Base-by-base conservation (phyloP, 805 yeast genomes). In the Candida multigemmis region DNA sequence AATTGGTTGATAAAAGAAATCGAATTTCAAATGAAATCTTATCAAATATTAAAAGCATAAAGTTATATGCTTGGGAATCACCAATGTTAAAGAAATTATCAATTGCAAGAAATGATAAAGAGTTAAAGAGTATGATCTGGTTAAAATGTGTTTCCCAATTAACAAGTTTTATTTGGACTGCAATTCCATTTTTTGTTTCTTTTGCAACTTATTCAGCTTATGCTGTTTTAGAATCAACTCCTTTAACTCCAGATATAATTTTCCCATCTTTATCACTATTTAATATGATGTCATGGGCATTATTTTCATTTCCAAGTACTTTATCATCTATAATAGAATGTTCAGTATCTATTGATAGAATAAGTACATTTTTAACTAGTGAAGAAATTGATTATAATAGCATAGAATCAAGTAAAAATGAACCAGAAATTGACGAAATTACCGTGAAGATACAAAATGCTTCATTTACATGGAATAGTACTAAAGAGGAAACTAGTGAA, bases 211-310 rank as follows among this genome's bases (percentile, higher is more conserved):
- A 77, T 51, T 64, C 72, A 2, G 44, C 68, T 1, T 78, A 67
- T 46, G 68, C 77, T 4, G 32, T 61, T 8, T 50, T 59, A 12
- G 58, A 65, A 14, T 47, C 54, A 3, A 42, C 40, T 7, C 79
- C 82, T 1, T 55, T 78, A 38, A 66, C 82, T 5, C 74, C 85
- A 8, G 81, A 77, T 23, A 62, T 77, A 32, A 77, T 76, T 5
- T 77, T 77, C 47, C 85, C 86, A 9, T 74, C 83, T 2, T 56
- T 78, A 33, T 54, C 83, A 1, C 52, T 77, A 28, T 71, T 78
- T 40, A 68, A 71, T 33, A 48, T 77, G 32, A 45, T 78, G 22
- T 64, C 76, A 4, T 70, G 60, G 22, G 82, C 83, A 6, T 67
- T 78, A 16, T 61, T 64, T 41, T 65, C 67, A 7, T 62, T 78